These are phyloP conservation scores for Henckelia pumila DNA, from an alignment of 257 asterid species.

Conservation along the genomic window DNA sequence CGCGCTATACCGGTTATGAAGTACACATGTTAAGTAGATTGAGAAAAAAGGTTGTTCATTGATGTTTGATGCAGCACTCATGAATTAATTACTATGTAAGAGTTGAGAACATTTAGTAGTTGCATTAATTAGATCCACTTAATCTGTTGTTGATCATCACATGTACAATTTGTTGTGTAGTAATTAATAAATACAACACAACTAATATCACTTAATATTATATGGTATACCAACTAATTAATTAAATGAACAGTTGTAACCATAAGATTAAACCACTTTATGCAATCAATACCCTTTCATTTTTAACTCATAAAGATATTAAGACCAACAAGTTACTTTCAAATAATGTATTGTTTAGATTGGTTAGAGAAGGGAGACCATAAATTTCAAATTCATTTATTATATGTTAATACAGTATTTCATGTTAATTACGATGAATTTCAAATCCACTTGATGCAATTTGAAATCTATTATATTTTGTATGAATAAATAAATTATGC, in stretches of 20 bases:
- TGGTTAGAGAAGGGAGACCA: too few relatives aligned
- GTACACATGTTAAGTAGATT: not conserved
- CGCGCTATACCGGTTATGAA: too few relatives aligned
- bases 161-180: conserved; percentile 27
- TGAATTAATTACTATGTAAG: conserved; percentile 27
- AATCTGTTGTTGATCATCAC: conserved; percentile 9
- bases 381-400: too few relatives aligned
- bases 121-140: conserved; percentile 31
- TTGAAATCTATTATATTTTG: too few relatives aligned
- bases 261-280: conserved; percentile 1
- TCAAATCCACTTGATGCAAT: too few relatives aligned
- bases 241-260: conserved; percentile 29
- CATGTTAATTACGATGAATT: too few relatives aligned
- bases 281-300: not conserved
- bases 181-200: conserved; percentile 6
- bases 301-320: too few relatives aligned
- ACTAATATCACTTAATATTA: conserved; percentile 4
- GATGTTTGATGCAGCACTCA: conserved; percentile 18
- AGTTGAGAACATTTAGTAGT: conserved; percentile 25
- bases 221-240: conserved; percentile 17
- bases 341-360: too few relatives aligned
- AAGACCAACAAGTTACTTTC: too few relatives aligned
- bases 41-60: too few relatives aligned
- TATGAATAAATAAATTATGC: too few relatives aligned
- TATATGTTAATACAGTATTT: too few relatives aligned